phyloP scores from a whole-genome alignment of 495 filamentous ascomycete species.

The Massariosphaeria phaeospora region DNA sequence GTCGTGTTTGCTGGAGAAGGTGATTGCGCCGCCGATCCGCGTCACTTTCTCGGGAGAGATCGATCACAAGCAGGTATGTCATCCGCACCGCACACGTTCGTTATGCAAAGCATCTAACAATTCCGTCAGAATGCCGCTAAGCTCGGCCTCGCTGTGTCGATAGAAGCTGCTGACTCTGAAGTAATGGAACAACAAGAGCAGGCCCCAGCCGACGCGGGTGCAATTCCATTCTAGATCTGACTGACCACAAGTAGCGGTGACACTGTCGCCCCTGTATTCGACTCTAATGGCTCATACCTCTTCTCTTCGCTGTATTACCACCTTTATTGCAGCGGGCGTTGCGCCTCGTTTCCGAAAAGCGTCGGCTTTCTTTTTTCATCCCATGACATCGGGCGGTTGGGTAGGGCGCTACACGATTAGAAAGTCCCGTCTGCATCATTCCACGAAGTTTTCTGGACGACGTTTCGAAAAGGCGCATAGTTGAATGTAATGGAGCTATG shows the following conservation, averaged over 20 bases:
- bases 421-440: constrained; percentile 2
- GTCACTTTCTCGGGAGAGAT: constrained; percentile 96
- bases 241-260: no score
- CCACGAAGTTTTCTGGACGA: neutral
- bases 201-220: constrained; percentile 36
- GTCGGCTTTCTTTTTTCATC: constrained; percentile 18
- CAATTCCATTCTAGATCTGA: constrained; percentile 38
- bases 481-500: constrained; percentile 33
- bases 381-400: constrained; percentile 21
- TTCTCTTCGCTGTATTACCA: constrained; percentile 37
- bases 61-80: constrained; percentile 86
- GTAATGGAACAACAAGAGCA: constrained; percentile 87
- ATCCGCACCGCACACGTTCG: constrained; percentile 6
- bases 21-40: constrained; percentile 80
- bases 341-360: constrained; percentile 20
- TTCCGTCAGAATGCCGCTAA: constrained; percentile 78
- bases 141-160: constrained; percentile 87
- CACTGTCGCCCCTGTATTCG: constrained; percentile 6
- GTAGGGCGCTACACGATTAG: constrained; percentile 30
- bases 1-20: constrained; percentile 89
- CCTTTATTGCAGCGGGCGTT: constrained; percentile 12
- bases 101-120: constrained; percentile 42
- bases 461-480: constrained; percentile 11
- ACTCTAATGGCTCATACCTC: constrained; percentile 18
- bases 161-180: constrained; percentile 85